Conservation (phyloP, 768 basidiomycete genomes). For the Lepiota subincarnata region DNA sequence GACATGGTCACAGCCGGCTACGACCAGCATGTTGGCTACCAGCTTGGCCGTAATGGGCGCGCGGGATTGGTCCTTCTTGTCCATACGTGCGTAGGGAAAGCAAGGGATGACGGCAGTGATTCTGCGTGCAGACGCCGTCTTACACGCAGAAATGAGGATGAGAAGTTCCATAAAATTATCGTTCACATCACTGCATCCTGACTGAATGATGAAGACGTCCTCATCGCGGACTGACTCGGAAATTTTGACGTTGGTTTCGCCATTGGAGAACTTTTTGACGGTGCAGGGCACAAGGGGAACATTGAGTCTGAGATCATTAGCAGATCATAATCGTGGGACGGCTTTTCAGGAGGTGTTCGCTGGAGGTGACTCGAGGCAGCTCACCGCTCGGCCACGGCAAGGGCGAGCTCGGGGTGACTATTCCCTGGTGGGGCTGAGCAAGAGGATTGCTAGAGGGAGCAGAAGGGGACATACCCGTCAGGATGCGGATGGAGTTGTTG, state of each 20-base stretch:
- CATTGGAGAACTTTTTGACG: constrained; percentile 89
- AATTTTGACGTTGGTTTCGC: constrained; percentile 94
- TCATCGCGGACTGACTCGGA: constrained; percentile 94
- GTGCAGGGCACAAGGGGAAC: constrained; percentile 82
- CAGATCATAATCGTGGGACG: constrained; percentile 38
- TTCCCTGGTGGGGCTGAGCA: constrained; percentile 56
- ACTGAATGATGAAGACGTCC: constrained; percentile 98
- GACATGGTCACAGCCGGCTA: constrained; percentile 97
- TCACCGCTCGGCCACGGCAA: constrained; percentile 94
- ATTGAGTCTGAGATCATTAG: constrained; percentile 65
- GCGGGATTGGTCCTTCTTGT: constrained; percentile 95
- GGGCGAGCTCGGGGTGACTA: constrained; percentile 97
- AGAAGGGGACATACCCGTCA: constrained; percentile 53
- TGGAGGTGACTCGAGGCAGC: constrained; percentile 53
- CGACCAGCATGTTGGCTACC: constrained; percentile 95
- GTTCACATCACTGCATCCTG: constrained; percentile 84
- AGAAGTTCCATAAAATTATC: constrained; percentile 98
- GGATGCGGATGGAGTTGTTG: constrained; percentile 75
- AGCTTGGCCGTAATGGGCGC: constrained; percentile 98
- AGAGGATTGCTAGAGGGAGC: not conserved
- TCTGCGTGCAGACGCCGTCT: constrained; percentile 89
- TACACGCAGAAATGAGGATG: constrained; percentile 97
- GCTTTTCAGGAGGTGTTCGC: constrained; percentile 8
- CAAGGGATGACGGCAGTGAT: constrained; percentile 98
- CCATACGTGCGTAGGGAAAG: constrained; percentile 95